These are phyloP conservation scores for Tylopilus balloui DNA, from an alignment of 768 basidiomycete species.

Conservation along the genomic window DNA sequence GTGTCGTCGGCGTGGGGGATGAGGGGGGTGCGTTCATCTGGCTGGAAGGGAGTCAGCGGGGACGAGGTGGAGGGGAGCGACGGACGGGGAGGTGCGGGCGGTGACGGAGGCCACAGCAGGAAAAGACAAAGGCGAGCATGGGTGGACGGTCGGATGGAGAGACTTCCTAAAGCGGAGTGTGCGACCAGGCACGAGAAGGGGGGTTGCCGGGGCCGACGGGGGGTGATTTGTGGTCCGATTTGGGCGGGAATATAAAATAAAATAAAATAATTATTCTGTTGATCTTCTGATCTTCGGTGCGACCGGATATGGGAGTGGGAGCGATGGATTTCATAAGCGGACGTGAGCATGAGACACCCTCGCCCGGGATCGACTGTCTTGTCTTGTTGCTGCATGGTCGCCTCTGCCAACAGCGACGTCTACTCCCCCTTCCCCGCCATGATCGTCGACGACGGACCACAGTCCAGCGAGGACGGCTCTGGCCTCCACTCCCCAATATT, in stretches of 20 bases:
- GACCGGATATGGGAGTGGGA: conserved; percentile 25
- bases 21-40: conserved; percentile 26
- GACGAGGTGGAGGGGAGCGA: background rate
- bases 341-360: conserved; percentile 44
- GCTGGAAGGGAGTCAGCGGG: conserved; percentile 5
- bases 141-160: background rate
- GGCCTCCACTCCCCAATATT: conserved; percentile 72
- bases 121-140: conserved; percentile 29
- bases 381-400: conserved; percentile 47
- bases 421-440: conserved; percentile 55
- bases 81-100: conserved; percentile 20
- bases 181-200: conserved; percentile 32
- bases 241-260: conserved; percentile 19
- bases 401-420: conserved; percentile 48
- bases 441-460: conserved; percentile 59
- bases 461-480: conserved; percentile 73
- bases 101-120: conserved; percentile 27
- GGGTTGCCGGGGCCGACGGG: conserved; percentile 19
- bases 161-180: conserved; percentile 11
- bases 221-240: conserved; percentile 22
- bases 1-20: conserved; percentile 26
- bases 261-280: conserved; percentile 6
- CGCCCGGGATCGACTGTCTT: conserved; percentile 38
- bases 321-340: conserved; percentile 35
- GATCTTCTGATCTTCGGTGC: conserved; percentile 34